Evolutionary conservation across 2,329 filamentous ascomycete species (phyloP).

Genomic region (Hypoxylon sp.): DNA sequence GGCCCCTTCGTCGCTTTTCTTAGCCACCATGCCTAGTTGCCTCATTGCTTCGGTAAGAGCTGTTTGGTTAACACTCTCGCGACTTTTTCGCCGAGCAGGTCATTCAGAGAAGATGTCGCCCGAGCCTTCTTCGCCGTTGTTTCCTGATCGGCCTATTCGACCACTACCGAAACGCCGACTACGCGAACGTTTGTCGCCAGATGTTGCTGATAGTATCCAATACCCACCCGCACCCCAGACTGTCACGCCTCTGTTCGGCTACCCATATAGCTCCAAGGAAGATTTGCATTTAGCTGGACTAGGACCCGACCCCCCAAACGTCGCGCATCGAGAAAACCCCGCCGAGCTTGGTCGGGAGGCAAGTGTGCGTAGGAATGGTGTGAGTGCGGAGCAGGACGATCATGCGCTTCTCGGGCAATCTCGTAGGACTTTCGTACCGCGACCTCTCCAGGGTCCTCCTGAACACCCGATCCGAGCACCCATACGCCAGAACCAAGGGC

Average conservation of each 20-base stretch:
- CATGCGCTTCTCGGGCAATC: slow-evolving; percentile 43
- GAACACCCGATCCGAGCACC: slow-evolving; percentile 58
- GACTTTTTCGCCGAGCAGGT: slow-evolving; percentile 52
- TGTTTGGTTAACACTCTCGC: slow-evolving; percentile 51
- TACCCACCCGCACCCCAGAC: slow-evolving; percentile 82
- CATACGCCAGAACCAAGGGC: slow-evolving; percentile 59
- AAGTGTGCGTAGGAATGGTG: slow-evolving; percentile 48
- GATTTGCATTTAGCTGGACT: slow-evolving; percentile 58
- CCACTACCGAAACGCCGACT: slow-evolving; percentile 90
- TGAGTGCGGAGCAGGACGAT: slow-evolving; percentile 43
- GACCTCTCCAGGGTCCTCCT: slow-evolving; percentile 60
- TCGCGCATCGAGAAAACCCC: slow-evolving; percentile 48
- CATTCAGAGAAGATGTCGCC: slow-evolving; percentile 69
- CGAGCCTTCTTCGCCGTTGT: slow-evolving; percentile 83
- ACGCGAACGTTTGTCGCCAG: slow-evolving; percentile 86
- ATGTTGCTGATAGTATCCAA: slow-evolving; percentile 83
- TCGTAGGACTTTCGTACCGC: slow-evolving; percentile 54
- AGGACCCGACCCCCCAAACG: slow-evolving; percentile 42
- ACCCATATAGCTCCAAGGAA: slow-evolving; percentile 70
- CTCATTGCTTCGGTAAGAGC: slow-evolving; percentile 40
- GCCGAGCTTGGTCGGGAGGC: slow-evolving; percentile 53
- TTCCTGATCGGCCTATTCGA: slow-evolving; percentile 90
- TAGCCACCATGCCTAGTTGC: slow-evolving; percentile 41
- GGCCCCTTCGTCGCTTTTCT: slow-evolving; percentile 21
- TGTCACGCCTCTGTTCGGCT: slow-evolving; percentile 80